Base-by-base conservation (phyloP, 306 rosid species). In the Vigna nakashimae region DNA sequence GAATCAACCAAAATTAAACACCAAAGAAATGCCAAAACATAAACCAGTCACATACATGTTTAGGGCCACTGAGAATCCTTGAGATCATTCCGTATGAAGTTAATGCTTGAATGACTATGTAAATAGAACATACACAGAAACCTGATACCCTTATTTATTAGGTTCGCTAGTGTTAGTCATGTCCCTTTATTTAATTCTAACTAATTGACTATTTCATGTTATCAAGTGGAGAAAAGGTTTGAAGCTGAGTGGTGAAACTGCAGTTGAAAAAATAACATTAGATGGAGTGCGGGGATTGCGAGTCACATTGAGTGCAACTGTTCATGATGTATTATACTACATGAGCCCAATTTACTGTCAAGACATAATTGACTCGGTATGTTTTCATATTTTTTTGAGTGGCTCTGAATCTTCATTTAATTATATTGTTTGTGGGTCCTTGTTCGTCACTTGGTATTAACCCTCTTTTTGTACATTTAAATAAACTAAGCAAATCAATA, bases 281-380 rank as follows among this genome's bases (percentile, higher is more conserved):
- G 94, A 92, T 79, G 99, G 99, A 87, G 97, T 95, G 50, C 90
- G 92, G 73, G 99, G 97, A 58, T 80, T 95, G 86, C 99, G 99
- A 73, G 98, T 91, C 79, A 95, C 74, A 65, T 85, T 95, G 77
- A 89, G 98, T 68, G 99, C 99, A 42, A 95, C 99, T 73, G 98
- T 89, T 86, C 99, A 92, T 85, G 99, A 95, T 81, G 96, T 95
- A 65, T 64, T 95, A 76, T 95, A 91, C 91, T 95, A 95, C 86
- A 95, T 95, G 99, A 95, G 99, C 92, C 98, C 98, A 79, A 95
- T 95, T 76, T 95, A 95, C 80, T 95, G 99, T 84, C 98, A 95
- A 83, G 96, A 90, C 78, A 95, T 95, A 64, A 86, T 95, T 79
- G 83, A 95, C 82, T 84, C 98, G 91, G 99, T 95, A 92, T 72